phyloP scores from a whole-genome alignment of 495 filamentous ascomycete genomes.

The Penicillium antarcticum region DNA sequence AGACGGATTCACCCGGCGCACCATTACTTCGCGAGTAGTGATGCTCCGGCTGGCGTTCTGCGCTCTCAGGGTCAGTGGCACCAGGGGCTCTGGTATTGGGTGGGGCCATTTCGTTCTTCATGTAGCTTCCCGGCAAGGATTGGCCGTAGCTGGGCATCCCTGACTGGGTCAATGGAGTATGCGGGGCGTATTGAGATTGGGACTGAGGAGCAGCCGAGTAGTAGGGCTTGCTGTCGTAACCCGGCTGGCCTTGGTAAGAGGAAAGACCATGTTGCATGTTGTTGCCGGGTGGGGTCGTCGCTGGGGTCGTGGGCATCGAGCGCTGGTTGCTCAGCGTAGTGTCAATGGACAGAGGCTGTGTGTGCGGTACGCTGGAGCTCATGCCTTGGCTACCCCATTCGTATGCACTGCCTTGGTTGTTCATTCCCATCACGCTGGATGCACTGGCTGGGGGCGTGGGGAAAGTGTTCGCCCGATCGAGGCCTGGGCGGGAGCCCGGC shows the following conservation, averaged over 20 bases:
- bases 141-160: conserved; percentile 69
- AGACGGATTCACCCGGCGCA: conserved; percentile 63
- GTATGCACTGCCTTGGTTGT: conserved; percentile 67
- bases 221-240: conserved; percentile 77
- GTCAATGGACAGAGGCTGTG: conserved; percentile 81
- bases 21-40: conserved; percentile 54
- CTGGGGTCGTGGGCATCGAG: conserved; percentile 90
- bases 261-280: conserved; percentile 70
- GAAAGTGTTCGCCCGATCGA: conserved; percentile 85
- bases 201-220: conserved; percentile 73
- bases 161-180: conserved; percentile 58
- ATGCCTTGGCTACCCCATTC: conserved; percentile 72
- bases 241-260: conserved; percentile 64
- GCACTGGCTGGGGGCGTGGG: conserved; percentile 93
- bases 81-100: conserved; percentile 61
- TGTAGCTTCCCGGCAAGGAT: conserved; percentile 59
- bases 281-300: conserved; percentile 85
- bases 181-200: conserved; percentile 65
- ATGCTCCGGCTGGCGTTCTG: conserved; percentile 57
- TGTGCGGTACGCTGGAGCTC: conserved; percentile 56
- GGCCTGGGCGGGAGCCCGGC: conserved; percentile 62
- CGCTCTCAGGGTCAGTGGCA: conserved; percentile 54
- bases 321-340: conserved; percentile 75
- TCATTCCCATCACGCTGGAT: conserved; percentile 82
- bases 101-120: conserved; percentile 91